These are phyloP conservation scores for Talaromyces sp. DNA, from an alignment of 2,329 filamentous ascomycete species.

Conservation along the genomic window DNA sequence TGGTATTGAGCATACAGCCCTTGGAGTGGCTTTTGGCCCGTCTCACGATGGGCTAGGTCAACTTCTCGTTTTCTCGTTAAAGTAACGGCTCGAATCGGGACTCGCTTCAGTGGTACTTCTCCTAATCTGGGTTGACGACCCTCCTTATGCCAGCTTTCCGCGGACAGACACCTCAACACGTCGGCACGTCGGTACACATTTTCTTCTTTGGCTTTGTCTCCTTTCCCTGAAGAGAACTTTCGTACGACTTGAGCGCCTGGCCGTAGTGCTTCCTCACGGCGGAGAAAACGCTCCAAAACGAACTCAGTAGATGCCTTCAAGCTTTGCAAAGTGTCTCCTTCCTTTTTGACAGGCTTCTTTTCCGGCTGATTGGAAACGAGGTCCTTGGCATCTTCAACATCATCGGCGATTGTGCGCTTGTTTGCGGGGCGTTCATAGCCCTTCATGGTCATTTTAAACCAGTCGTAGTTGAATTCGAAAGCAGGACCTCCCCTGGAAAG, in stretches of 20 bases:
- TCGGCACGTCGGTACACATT: slow-evolving; percentile 76
- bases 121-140: slow-evolving; percentile 69
- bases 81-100: slow-evolving; percentile 87
- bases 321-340: slow-evolving; percentile 77
- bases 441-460: slow-evolving; percentile 77
- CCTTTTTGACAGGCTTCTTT: slow-evolving; percentile 67
- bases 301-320: slow-evolving; percentile 84
- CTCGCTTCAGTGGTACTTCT: slow-evolving; percentile 72
- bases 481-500: slow-evolving; percentile 52
- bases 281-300: slow-evolving; percentile 77
- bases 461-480: slow-evolving; percentile 76
- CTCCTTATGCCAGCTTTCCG: slow-evolving; percentile 97
- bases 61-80: slow-evolving; percentile 81
- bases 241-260: slow-evolving; percentile 64
- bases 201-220: slow-evolving; percentile 66
- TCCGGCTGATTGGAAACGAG: slow-evolving; percentile 67
- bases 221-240: slow-evolving; percentile 70
- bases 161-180: slow-evolving; percentile 78
- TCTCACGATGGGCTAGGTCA: slow-evolving; percentile 73
- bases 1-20: slow-evolving; percentile 78
- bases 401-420: slow-evolving; percentile 64
- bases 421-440: slow-evolving; percentile 57
- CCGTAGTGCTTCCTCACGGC: slow-evolving; percentile 82
- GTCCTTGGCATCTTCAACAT: slow-evolving; percentile 72
- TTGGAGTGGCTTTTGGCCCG: slow-evolving; percentile 78